Conservation (phyloP, 2,329 filamentous ascomycete genomes). For the Fusarium domesticum region DNA sequence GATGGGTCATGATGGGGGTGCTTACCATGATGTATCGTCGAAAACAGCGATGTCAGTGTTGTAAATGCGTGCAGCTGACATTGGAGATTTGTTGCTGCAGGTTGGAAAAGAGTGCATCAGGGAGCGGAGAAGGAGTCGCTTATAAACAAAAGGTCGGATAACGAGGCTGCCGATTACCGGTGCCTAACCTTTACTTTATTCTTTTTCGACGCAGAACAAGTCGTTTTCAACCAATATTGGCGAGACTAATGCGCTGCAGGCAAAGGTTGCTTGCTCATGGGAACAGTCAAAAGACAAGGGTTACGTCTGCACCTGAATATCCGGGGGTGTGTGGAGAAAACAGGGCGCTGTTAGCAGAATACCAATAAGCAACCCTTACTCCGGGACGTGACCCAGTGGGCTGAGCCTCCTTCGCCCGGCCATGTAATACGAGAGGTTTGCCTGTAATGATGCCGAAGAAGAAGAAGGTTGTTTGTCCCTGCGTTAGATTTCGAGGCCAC, state of each 20-base stretch:
- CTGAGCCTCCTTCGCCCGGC: too few species aligned
- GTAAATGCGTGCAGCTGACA: slow-evolving; percentile 8
- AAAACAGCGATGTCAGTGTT: slow-evolving; percentile 9
- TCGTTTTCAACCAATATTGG: slow-evolving; percentile 1
- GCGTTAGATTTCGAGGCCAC: too few species aligned
- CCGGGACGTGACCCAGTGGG: too few species aligned
- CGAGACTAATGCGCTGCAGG: too few species aligned
- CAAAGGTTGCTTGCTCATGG: too few species aligned
- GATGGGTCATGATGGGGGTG: background rate
- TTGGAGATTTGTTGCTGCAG: slow-evolving; percentile 5
- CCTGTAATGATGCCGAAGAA: too few species aligned
- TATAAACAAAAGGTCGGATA: slow-evolving; percentile 14
- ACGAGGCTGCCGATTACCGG: slow-evolving; percentile 10
- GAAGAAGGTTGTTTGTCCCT: too few species aligned
- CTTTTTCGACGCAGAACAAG: slow-evolving; percentile 4
- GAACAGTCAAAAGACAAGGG: slow-evolving; percentile 16
- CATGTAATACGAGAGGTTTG: too few species aligned
- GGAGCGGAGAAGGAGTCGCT: background rate
- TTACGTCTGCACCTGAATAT: too few species aligned
- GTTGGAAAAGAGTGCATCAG: background rate
- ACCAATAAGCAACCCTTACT: too few species aligned
- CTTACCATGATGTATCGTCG: slow-evolving; percentile 28
- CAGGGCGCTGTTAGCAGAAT: too few species aligned
- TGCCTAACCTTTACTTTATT: slow-evolving; percentile 6
- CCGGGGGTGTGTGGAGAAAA: too few species aligned